A percentile compares a stretch with the other conserved stretches of the same genome.
These are phyloP conservation scores for Tritrichomonas foetus DNA, from an alignment of 208 protist genomes.

Conservation along the genomic window DNA sequence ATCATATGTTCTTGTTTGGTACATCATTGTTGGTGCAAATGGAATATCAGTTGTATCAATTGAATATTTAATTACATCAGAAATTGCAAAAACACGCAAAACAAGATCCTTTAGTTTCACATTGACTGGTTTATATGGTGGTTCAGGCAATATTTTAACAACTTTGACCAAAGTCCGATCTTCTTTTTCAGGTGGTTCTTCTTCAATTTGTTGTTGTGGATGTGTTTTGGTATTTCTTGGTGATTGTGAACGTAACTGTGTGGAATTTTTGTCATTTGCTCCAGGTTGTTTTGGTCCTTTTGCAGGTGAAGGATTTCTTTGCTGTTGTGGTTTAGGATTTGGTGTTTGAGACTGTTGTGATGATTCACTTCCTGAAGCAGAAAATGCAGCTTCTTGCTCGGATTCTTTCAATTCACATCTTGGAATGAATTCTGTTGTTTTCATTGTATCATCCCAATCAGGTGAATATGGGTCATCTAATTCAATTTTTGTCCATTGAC, in stretches of 20 bases:
- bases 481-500: conserved; percentile 36
- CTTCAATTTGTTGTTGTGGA: background rate
- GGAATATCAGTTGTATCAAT: conserved; percentile 56
- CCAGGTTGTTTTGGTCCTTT: too few species aligned
- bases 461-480: background rate
- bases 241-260: background rate
- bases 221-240: background rate
- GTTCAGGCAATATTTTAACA: conserved; percentile 50
- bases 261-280: too few species aligned
- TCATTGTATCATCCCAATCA: conserved; percentile 27
- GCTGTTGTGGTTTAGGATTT: too few species aligned
- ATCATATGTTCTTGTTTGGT: conserved; percentile 69
- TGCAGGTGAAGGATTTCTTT: too few species aligned
- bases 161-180: background rate
- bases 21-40: conserved; percentile 81
- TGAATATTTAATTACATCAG: conserved; percentile 49
- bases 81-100: conserved; percentile 42
- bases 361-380: too few species aligned
- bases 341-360: too few species aligned
- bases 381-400: too few species aligned
- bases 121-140: conserved; percentile 36
- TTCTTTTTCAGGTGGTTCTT: background rate
- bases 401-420: background rate
- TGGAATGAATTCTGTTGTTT: too few species aligned
- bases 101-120: conserved; percentile 5